Conservation (phyloP, 352 stramenopile species). For the Globisporangium paddicum region DNA sequence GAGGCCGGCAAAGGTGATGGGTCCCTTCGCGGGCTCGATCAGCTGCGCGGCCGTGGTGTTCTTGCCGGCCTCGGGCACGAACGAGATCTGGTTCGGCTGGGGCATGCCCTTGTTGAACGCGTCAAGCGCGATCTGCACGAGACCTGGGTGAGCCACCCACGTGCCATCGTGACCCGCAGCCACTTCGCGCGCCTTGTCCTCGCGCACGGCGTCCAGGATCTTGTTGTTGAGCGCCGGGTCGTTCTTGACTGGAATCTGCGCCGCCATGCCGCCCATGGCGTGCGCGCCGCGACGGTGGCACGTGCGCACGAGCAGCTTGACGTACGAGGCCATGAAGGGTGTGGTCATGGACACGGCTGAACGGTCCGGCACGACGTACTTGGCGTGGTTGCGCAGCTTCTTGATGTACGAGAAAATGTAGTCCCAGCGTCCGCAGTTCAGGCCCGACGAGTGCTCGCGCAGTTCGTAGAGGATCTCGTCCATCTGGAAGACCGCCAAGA, state of each 20-base stretch:
- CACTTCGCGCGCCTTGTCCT: conserved; percentile 91
- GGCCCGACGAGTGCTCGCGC: conserved; percentile 92
- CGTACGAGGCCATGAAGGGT: conserved; percentile 94
- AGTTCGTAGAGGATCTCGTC: conserved; percentile 96
- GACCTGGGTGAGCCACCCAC: conserved; percentile 94
- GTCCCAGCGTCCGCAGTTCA: conserved; percentile 97
- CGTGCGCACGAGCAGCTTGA: conserved; percentile 92
- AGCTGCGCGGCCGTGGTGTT: conserved; percentile 54
- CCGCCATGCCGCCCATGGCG: conserved; percentile 97
- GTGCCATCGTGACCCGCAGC: conserved; percentile 93
- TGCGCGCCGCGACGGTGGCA: conserved; percentile 95
- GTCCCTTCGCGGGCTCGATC: conserved; percentile 48
- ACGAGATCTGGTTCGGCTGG: conserved; percentile 89
- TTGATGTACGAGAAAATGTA: conserved; percentile 99
- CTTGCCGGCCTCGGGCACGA: conserved; percentile 50
- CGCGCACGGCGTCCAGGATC: conserved; percentile 84
- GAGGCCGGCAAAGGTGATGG: conserved; percentile 84
- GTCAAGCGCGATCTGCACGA: conserved; percentile 90
- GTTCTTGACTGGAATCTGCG: conserved; percentile 94
- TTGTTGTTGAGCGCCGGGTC: conserved; percentile 86
- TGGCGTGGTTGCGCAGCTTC: conserved; percentile 89
- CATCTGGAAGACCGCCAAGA: conserved; percentile 96
- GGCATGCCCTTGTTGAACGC: conserved; percentile 95
- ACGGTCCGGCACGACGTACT: conserved; percentile 92
- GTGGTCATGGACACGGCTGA: conserved; percentile 92